Evolutionary conservation across 371 early-diverging fungal species (phyloP).

Genomic region (Catenaria anguillulae): DNA sequence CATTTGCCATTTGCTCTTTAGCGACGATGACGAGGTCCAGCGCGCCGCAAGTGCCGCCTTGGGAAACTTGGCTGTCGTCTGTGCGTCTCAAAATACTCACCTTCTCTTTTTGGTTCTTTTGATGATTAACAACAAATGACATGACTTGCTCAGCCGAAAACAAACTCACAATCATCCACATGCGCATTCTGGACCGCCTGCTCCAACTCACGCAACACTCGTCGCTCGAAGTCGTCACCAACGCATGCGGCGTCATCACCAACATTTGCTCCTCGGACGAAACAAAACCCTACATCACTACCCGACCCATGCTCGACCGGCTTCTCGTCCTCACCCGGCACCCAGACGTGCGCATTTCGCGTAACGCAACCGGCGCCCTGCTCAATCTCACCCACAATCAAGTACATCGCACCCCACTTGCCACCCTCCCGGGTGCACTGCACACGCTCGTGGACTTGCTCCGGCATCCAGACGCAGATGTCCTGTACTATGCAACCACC

Average conservation of each 20-base stretch:
- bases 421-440: slow-evolving; percentile 25
- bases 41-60: slow-evolving; percentile 76
- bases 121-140: no score
- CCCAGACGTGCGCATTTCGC: slow-evolving; percentile 74
- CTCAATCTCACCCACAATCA: slow-evolving; percentile 86
- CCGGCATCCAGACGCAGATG: slow-evolving; percentile 64
- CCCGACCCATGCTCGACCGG: slow-evolving; percentile 62
- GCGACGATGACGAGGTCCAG: slow-evolving; percentile 75
- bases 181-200: slow-evolving; percentile 76
- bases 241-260: slow-evolving; percentile 92
- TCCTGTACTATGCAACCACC: slow-evolving; percentile 81
- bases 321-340: slow-evolving; percentile 54
- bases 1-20: slow-evolving; percentile 62
- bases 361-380: slow-evolving; percentile 85
- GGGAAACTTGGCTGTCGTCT: slow-evolving; percentile 74
- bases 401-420: slow-evolving; percentile 70
- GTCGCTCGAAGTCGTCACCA: slow-evolving; percentile 81
- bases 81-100: no score
- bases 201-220: slow-evolving; percentile 73
- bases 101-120: no score
- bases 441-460: slow-evolving; percentile 66
- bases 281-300: slow-evolving; percentile 74
- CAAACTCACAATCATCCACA: slow-evolving; percentile 67
- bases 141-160: slow-evolving; percentile 42
- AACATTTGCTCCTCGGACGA: slow-evolving; percentile 83